Base-by-base conservation (phyloP, 305 asterid species). In the Fraxinus platypoda region DNA sequence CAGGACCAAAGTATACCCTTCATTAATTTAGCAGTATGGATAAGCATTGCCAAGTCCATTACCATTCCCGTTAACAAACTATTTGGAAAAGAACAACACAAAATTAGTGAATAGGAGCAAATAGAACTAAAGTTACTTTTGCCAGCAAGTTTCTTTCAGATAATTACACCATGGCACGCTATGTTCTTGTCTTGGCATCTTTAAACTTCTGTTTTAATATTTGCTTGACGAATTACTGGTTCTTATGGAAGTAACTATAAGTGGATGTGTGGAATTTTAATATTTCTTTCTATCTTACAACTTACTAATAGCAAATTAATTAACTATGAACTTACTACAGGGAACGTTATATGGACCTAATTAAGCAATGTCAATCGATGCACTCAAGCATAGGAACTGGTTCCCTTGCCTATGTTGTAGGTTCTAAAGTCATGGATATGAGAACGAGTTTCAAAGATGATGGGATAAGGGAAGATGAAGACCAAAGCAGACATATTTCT, bases 341-440 rank as follows among this genome's bases (percentile, higher is more conserved):
- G 91, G 97, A 93, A 80, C 95, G 99, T 4, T 96, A 91, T 81
- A 85, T 80, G 78, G 98, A 93, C 80, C 99, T 96, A 41, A 88
- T 92, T 78, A 93, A 89, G 86, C 94, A 94, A 87, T 96, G 98
- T 82, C 98, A 92, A 87, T 70, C 80, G 85, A 96, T 96, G 99
- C 98, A 96, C 92, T 91, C 99, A 77, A 96, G 97, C 89, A 80
- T 94, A 82, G 98, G 99, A 82, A 96, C 99, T 81, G 99, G 99
- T 87, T 91, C 98, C 76, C 94, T 96, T 85, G 98, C 99, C 76
- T 93, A 91, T 88, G 93, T 91, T 83, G 94, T 96, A 75, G 98
- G 99, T 82, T 92, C 99, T 78, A 96, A 93, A 87, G 97, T 96
- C 87, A 91, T 96, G 99, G 99, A 96, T 88, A 88, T 94, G 98